Evolutionary conservation across 371 early-diverging fungal genomes (phyloP), one percentile per base, ranked within the genome.

Genomic region (Umbelopsis sp.): DNA sequence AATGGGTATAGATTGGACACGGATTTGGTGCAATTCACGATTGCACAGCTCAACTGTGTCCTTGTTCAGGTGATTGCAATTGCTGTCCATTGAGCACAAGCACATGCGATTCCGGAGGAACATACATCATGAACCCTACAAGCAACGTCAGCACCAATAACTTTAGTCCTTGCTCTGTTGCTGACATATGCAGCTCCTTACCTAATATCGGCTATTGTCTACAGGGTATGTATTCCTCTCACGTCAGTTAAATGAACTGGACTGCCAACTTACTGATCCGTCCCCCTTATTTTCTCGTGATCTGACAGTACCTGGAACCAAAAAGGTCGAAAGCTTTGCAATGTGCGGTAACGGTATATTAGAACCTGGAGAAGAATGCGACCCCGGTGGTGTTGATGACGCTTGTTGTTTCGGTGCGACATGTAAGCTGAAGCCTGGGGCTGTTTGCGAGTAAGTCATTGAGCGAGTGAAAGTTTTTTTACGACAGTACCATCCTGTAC

Each of bases 271-370:
- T 63, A 63, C 63, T 25, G 20, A 45, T 20, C 20, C 8, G 16
- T 9, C 20, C 41, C 14, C 14, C 20, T 44, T 6, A 38, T 38
- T 38, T 38, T 7, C 7, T 41, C 1, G 10, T 7, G 10, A 10
- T 41, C 37, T 14, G 35, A 18, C 68, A 80, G 80, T 74, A 3
- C 79, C 81, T 25, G 77, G 77, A 46, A n/a, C 73, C 16, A 70
- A 74, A 20, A 71, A 73, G 9, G 74, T 71, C 24, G 73, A 73
- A 37, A 71, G 80, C 16, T 78, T 78, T 65, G 70, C 90, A 38
- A 90, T 96, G 74, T 98, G 98, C 75, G 98, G 98, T 37, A 97
- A 98, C 79, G 97, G 98, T 7, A 90, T 98, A 63, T 81, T 89
- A 66, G 98, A 98, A 74, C 77, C 80, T 0, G 92, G 91, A 53